Evolutionary conservation across 2,329 filamentous ascomycete species (phyloP).

Genomic region (Fusarium zealandicum): DNA sequence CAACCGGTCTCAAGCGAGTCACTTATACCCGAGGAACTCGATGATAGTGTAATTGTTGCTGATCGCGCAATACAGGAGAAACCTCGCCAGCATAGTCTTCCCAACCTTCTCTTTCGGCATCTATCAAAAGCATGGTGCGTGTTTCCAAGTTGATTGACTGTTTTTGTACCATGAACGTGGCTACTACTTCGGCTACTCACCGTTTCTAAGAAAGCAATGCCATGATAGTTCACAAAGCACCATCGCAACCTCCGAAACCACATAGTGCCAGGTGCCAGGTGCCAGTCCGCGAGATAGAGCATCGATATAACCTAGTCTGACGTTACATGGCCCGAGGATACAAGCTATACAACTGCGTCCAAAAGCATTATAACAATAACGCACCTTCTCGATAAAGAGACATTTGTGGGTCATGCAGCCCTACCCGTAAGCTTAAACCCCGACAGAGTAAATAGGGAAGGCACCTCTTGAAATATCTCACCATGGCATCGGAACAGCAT

Average conservation of each 20-base stretch:
- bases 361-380: background rate
- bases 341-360: too few species aligned
- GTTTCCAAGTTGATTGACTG: background rate
- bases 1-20: background rate
- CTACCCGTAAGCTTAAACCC: background rate
- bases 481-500: background rate
- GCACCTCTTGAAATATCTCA: background rate
- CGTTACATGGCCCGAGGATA: too few species aligned
- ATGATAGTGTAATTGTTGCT: conserved; percentile 15
- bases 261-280: too few species aligned
- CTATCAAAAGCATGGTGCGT: background rate
- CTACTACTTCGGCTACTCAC: too few species aligned
- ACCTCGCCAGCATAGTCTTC: conserved; percentile 18
- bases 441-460: background rate
- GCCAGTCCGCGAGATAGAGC: too few species aligned
- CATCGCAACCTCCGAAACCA: too few species aligned
- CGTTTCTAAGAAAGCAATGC: background rate
- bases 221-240: background rate
- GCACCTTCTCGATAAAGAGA: background rate
- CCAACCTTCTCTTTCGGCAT: background rate
- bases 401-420: background rate
- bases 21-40: conserved; percentile 1
- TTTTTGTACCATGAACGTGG: too few species aligned
- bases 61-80: conserved; percentile 30
- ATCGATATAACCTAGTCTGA: too few species aligned